Base-by-base conservation (phyloP, 192 early-diverging fungal species). In the Rhizoclosmatium sp. region DNA sequence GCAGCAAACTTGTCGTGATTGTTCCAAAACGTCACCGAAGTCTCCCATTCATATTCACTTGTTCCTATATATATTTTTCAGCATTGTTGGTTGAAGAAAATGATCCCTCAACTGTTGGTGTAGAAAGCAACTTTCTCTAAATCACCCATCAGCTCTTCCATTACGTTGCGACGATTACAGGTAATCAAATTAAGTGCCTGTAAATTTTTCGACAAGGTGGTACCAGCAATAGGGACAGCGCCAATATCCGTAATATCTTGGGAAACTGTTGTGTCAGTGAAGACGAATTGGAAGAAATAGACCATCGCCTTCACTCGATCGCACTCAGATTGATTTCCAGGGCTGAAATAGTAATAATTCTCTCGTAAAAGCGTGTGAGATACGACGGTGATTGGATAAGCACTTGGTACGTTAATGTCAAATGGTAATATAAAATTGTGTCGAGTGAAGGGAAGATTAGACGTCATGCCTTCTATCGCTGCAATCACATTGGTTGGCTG, bases 381-480 rank as follows among this genome's bases (percentile, higher is more conserved):
- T 31, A 56, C 14, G 19, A 71, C 4, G 16, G 69, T 16, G 9
- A 71, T n/a, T 31, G 69, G 69, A 71, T 71, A 71, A n/a, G 69
- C 69, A 21, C 39, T 10, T 4, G 69, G 10, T 41, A n/a, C 69
- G 12, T 71, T n/a, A 16, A 56, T 19, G 39, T 71, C 69, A 14
- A 56, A 31, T 14, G 56, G 5, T n/a, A n/a, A 48, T 42, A 71
- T 4, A 58, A 21, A 71, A 48, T 56, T 31, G 12, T 48, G 66
- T 41, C 31, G 12, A 47, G 16, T 41, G 19, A 40, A 40, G 12
- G 23, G 42, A 10, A 5, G 4, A 4, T 54, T 54, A 54, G 16
- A 16, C 51, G 51, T 16, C 51, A 16, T 16, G 16, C 9, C 51
- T 16, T 54, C 12, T 9, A 71, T 56, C 14, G 69, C 69, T 10